phyloP scores from a whole-genome alignment of 169 alveolate species.

The Cryptosporidium sp. region DNA sequence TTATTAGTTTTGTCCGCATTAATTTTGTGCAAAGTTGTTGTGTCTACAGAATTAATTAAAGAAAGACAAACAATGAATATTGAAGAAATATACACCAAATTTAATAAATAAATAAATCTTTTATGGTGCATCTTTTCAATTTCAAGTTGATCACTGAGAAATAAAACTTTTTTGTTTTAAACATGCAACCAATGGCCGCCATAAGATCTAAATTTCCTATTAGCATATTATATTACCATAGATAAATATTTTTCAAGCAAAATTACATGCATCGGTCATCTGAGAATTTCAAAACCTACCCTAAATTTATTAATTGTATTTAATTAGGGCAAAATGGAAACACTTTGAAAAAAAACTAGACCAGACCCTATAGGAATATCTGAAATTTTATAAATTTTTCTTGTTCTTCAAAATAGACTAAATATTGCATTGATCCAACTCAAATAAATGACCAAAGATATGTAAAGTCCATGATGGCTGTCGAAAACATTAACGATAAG shows the following conservation, averaged over 20 bases:
- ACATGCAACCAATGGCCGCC: neutral
- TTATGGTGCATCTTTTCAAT: constrained; percentile 1
- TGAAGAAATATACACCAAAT: neutral
- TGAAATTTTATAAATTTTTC: neutral
- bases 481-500: neutral
- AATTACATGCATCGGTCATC: neutral
- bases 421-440: neutral
- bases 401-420: neutral
- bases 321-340: neutral
- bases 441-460: neutral
- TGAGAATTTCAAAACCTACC: neutral
- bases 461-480: neutral
- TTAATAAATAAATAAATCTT: neutral
- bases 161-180: neutral
- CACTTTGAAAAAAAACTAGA: neutral
- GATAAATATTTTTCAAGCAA: neutral
- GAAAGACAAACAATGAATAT: neutral
- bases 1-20: neutral
- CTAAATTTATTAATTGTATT: neutral
- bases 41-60: neutral
- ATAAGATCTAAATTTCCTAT: neutral
- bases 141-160: neutral
- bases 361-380: neutral
- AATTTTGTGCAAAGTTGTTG: neutral
- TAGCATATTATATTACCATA: neutral